A percentile compares a stretch with the other conserved stretches of the same genome.
Conservation (phyloP, 2,329 filamentous ascomycete species). For the Colletotrichum endophyticum region DNA sequence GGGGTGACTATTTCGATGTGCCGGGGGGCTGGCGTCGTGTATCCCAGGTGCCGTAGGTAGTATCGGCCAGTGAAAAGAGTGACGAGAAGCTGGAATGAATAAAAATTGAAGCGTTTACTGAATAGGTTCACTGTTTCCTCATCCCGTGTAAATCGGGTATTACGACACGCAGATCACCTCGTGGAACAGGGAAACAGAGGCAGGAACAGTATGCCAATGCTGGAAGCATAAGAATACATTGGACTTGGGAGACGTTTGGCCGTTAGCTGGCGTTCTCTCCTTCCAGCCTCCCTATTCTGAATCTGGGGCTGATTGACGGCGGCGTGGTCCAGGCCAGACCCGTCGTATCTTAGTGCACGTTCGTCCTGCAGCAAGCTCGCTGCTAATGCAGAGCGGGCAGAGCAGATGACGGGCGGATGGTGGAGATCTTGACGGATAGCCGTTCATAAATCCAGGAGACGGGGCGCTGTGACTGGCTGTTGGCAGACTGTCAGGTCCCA, state of each 20-base stretch:
- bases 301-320: constrained; percentile 6
- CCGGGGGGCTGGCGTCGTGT: not conserved
- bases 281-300: constrained; percentile 1
- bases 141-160: not conserved
- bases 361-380: constrained; percentile 3
- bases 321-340: not conserved
- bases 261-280: not conserved
- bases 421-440: not conserved
- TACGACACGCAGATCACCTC: not conserved
- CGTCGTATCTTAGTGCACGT: constrained; percentile 1
- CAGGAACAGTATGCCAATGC: not conserved
- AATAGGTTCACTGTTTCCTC: not conserved
- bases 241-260: not conserved
- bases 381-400: not conserved
- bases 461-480: not conserved
- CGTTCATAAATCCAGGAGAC: not conserved
- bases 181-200: not conserved
- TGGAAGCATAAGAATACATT: not conserved
- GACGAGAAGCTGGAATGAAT: not conserved
- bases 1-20: not conserved
- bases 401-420: not conserved
- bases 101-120: not conserved
- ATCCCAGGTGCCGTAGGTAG: not conserved
- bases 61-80: not conserved
- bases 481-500: not conserved